Conservation (phyloP, 129 eudicot species). For the Scalesia atractyloides region DNA sequence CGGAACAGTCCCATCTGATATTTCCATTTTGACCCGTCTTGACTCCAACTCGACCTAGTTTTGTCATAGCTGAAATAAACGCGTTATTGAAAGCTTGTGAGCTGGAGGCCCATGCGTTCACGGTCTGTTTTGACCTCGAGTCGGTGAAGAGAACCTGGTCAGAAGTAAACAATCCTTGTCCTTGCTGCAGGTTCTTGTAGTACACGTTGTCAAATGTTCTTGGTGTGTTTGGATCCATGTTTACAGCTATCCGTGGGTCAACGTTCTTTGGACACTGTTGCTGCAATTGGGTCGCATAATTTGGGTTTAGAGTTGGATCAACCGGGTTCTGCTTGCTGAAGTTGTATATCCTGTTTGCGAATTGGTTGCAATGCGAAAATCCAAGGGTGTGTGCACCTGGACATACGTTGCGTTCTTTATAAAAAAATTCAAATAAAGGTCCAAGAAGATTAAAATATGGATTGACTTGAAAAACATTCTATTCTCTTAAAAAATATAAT, state of each 20-base stretch:
- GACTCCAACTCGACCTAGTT: conserved; percentile 84
- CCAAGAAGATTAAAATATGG: background rate
- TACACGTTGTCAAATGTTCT: conserved; percentile 70
- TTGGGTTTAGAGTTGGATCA: conserved; percentile 70
- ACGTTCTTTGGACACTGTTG: conserved; percentile 65
- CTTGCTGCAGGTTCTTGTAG: conserved; percentile 60
- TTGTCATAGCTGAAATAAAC: conserved; percentile 63
- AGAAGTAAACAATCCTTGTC: conserved; percentile 81
- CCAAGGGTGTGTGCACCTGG: conserved; percentile 85
- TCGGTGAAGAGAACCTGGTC: conserved; percentile 83
- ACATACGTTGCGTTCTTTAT: background rate
- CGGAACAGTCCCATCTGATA: conserved; percentile 68
- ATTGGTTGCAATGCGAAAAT: conserved; percentile 80
- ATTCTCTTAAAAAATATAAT: background rate
- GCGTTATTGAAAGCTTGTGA: conserved; percentile 54
- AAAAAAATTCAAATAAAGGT: background rate
- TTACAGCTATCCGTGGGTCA: conserved; percentile 68
- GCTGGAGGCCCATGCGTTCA: conserved; percentile 54
- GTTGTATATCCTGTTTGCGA: conserved; percentile 73
- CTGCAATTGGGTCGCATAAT: conserved; percentile 65
- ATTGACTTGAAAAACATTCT: background rate
- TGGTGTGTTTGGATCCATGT: conserved; percentile 85
- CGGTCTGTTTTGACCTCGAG: conserved; percentile 60
- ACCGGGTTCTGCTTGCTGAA: conserved; percentile 51
- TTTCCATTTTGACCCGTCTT: conserved; percentile 76